Conservation (phyloP, 2,329 filamentous ascomycete species). For the Fusarium papillatum region DNA sequence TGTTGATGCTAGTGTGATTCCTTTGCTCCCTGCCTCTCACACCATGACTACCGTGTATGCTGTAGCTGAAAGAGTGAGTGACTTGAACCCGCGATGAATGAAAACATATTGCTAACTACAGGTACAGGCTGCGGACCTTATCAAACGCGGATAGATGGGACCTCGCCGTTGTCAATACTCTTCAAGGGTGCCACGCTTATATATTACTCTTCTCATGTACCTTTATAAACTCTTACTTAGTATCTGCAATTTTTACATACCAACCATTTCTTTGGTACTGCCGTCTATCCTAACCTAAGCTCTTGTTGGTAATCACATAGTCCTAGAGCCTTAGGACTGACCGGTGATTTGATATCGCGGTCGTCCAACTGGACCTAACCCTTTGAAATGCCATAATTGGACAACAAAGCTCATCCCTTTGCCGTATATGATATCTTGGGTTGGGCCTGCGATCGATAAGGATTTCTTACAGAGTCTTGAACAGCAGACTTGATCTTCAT, state of each 20-base stretch:
- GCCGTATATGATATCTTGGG: too few species aligned
- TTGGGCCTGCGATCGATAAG: too few species aligned
- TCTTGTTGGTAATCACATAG: neutral
- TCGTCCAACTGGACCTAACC: too few species aligned
- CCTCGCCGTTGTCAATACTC: neutral
- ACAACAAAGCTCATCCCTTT: too few species aligned
- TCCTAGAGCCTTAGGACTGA: neutral
- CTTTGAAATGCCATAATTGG: too few species aligned
- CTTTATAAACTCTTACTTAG: neutral
- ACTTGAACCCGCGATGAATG: neutral
- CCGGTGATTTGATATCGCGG: too few species aligned
- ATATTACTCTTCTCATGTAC: neutral
- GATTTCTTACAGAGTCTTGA: too few species aligned
- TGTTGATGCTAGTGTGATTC: neutral
- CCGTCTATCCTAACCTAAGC: neutral
- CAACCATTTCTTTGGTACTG: neutral
- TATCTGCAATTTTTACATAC: neutral
- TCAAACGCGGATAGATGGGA: neutral
- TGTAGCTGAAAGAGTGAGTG: neutral
- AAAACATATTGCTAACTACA: neutral
- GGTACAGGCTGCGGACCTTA: neutral
- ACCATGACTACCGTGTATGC: neutral
- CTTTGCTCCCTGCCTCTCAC: neutral
- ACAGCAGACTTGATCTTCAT: too few species aligned
- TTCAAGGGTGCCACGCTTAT: neutral